Conservation (phyloP, 139 green algal species). For the Tetraselmis chui region DNA sequence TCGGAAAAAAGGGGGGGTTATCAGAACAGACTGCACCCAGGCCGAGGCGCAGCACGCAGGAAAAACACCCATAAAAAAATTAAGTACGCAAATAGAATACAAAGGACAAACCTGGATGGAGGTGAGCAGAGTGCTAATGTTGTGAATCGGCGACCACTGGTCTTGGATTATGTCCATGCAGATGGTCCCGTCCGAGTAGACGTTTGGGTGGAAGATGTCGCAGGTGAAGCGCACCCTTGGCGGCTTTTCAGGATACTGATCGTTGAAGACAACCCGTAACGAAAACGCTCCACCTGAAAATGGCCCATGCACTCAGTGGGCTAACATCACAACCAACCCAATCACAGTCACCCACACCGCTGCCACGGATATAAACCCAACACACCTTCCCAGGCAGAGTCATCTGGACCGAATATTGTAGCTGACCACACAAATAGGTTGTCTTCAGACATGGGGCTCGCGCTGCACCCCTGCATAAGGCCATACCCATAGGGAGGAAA, state of each 20-base stretch:
- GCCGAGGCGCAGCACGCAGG: too few relatives aligned
- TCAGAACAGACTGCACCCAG: too few relatives aligned
- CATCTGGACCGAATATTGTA: slow-evolving; percentile 61
- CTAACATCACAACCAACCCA: too few relatives aligned
- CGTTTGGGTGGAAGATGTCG: slow-evolving; percentile 77
- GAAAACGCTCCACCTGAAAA: slow-evolving; percentile 75
- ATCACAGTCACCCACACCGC: too few relatives aligned
- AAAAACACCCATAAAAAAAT: too few relatives aligned
- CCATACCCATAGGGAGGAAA: too few relatives aligned
- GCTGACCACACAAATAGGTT: slow-evolving; percentile 78
- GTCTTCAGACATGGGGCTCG: slow-evolving; percentile 51
- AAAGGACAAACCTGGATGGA: slow-evolving; percentile 61
- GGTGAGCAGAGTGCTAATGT: slow-evolving; percentile 82
- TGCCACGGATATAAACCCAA: too few relatives aligned
- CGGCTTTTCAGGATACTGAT: slow-evolving; percentile 81
- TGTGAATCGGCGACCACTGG: slow-evolving; percentile 81
- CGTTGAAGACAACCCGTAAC: slow-evolving; percentile 76
- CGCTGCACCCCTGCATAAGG: slow-evolving; percentile 59
- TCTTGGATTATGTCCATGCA: slow-evolving; percentile 95
- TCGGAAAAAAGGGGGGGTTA: too few relatives aligned
- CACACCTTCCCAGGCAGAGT: slow-evolving; percentile 58
- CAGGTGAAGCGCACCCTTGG: slow-evolving; percentile 81
- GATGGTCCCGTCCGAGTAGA: slow-evolving; percentile 79
- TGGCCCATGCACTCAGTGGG: too few relatives aligned
- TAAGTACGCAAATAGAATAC: too few relatives aligned